Evolutionary conservation across 2,329 filamentous ascomycete genomes (phyloP), one percentile per base, ranked within the genome.

Genomic region (Hymenoscyphus fraxineus): DNA sequence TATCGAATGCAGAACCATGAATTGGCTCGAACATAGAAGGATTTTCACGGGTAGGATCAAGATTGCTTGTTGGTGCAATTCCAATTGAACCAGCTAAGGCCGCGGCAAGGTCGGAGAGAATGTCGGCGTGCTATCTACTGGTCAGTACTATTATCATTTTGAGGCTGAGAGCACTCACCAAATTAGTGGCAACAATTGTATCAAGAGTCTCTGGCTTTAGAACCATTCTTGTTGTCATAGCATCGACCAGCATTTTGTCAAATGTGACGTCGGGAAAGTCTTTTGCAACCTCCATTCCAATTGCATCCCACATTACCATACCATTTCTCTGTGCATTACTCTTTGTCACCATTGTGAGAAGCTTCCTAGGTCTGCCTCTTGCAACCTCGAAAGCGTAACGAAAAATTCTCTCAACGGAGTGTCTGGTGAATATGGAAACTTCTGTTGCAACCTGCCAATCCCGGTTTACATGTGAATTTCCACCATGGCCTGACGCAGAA

Each of bases 11-110:
- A 4, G 80, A 83, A 1, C 84, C 84, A 69, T 86, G 83, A 61
- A 87, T 85, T 0, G 84, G 84, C 76, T 87, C 85, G 66, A 87
- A 87, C 82, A 87, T 85, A 61, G 80, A 82, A 68, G 85, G 69
- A 75, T 85, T 73, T 74, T 83, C 35, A 73, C 83, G 73, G 0
- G 77, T 78, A 0, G 88, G 88, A 68, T 91, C 88, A 0, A 91
- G 78, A 69, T 90, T 90, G 59, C 82, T 85, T 0, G 88, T 90
- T 2, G 88, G 88, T 3, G 88, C 88, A 64, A 92, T 90, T 9
- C 89, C 88, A 66, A 91, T 91, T 1, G 84, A 88, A 0, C 88
- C 88, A 2, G 88, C 88, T 6, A 91, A 78, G 0, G 88, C 87
- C 15, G 89, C 88, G 6, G 88, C 89, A 22, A 91, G 79, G 71